phyloP scores from a whole-genome alignment of 139 green algal genomes.

The Chlamydomonas sp. region DNA sequence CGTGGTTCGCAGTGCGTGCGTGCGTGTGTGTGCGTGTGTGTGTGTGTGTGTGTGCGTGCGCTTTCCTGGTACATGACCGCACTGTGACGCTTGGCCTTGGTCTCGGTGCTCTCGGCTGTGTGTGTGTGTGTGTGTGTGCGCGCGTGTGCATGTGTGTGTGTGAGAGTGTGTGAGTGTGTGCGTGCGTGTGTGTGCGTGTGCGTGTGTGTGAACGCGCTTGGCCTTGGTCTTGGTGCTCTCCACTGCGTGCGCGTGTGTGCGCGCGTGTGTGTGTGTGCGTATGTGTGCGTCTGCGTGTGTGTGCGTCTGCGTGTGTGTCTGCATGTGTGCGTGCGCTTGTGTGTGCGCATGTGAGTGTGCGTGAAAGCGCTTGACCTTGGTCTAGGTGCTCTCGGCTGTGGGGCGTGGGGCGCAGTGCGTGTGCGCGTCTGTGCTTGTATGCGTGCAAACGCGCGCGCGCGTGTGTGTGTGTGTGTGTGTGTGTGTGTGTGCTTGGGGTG shows the following conservation, averaged over 20 bases:
- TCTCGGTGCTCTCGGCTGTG: constrained; percentile 5
- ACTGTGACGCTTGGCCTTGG: constrained; percentile 9
- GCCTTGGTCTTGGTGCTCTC: not conserved
- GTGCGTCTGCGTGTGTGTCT: too few relatives aligned
- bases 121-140: not conserved
- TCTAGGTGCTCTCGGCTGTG: not conserved
- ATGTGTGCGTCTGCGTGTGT: too few relatives aligned
- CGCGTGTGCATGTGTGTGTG: not conserved
- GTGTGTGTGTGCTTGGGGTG: not conserved
- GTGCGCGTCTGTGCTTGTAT: too few relatives aligned
- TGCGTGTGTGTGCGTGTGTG: too few relatives aligned
- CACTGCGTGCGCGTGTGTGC: not conserved
- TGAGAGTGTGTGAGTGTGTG: not conserved
- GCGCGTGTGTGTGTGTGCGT: too few relatives aligned
- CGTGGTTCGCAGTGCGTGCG: not conserved
- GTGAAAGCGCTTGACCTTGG: not conserved
- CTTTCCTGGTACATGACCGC: not conserved
- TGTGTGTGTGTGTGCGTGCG: not conserved
- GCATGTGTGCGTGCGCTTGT: too few relatives aligned
- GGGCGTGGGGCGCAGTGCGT: not conserved
- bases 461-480: not conserved
- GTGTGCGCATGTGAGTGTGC: too few relatives aligned
- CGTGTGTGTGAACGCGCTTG: not conserved
- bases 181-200: not conserved
- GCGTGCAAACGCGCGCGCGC: too few relatives aligned